These are phyloP conservation scores for Rhodotorula babjevae DNA, from an alignment of 768 basidiomycete species.

Conservation along the genomic window DNA sequence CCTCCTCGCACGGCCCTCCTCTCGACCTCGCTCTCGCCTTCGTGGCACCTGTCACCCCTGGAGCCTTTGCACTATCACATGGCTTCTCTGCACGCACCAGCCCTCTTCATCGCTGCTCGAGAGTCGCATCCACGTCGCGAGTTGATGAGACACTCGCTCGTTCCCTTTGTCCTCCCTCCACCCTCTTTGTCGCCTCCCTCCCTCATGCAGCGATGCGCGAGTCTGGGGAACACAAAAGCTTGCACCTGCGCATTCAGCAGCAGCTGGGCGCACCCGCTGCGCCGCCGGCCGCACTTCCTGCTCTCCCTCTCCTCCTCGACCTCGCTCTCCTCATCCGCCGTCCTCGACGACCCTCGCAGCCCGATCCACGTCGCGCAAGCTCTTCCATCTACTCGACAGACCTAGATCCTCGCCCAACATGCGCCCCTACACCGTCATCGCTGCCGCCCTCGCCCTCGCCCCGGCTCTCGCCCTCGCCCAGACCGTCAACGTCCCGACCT, in stretches of 20 bases:
- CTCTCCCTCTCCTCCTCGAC: not conserved
- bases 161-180: not conserved
- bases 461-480: slow-evolving; percentile 21
- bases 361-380: too few relatives aligned
- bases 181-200: not conserved
- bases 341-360: too few relatives aligned
- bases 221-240: not conserved
- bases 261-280: not conserved
- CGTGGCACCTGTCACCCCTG: too few relatives aligned
- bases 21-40: too few relatives aligned
- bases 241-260: not conserved
- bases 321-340: not conserved
- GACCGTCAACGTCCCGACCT: slow-evolving; percentile 1
- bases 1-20: too few relatives aligned
- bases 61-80: not conserved
- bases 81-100: too few relatives aligned
- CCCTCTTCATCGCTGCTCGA: too few relatives aligned
- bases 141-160: not conserved
- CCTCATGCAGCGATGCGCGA: too few relatives aligned
- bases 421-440: slow-evolving; percentile 26
- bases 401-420: not conserved
- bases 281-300: not conserved
- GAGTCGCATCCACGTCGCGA: too few relatives aligned
- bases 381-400: too few relatives aligned
- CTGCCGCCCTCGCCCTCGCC: slow-evolving; percentile 18